phyloP scores from a whole-genome alignment of 2,329 filamentous ascomycete genomes.

The Alternaria dauci region DNA sequence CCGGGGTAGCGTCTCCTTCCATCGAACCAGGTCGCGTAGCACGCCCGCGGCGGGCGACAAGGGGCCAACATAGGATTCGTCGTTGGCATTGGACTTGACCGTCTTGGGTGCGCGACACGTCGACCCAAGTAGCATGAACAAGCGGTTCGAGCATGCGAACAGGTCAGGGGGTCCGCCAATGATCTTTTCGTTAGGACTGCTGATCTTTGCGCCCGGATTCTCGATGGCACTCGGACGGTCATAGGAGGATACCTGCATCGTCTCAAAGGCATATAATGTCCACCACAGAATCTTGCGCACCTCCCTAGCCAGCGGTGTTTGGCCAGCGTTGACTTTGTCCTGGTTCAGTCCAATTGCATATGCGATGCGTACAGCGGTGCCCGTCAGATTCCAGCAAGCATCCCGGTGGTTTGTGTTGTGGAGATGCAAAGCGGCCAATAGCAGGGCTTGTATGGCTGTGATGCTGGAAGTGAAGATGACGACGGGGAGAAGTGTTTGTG shows the following conservation, averaged over 20 bases:
- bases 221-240: slow-evolving; percentile 57
- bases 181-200: slow-evolving; percentile 49
- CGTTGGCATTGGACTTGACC: slow-evolving; percentile 34
- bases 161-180: slow-evolving; percentile 51
- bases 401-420: slow-evolving; percentile 58
- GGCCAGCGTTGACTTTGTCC: slow-evolving; percentile 48
- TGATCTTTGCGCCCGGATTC: slow-evolving; percentile 46
- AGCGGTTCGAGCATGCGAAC: slow-evolving; percentile 49
- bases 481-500: slow-evolving; percentile 52
- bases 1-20: slow-evolving; percentile 51
- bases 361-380: slow-evolving; percentile 55
- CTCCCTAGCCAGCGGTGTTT: slow-evolving; percentile 52
- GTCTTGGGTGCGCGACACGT: slow-evolving; percentile 52
- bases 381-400: slow-evolving; percentile 56
- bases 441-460: slow-evolving; percentile 53
- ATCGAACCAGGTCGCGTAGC: slow-evolving; percentile 51
- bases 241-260: slow-evolving; percentile 55
- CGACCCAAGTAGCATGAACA: slow-evolving; percentile 50
- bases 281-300: slow-evolving; percentile 63
- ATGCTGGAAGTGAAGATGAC: slow-evolving; percentile 56
- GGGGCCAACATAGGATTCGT: slow-evolving; percentile 51
- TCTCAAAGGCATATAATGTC: slow-evolving; percentile 60
- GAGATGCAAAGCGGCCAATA: slow-evolving; percentile 55
- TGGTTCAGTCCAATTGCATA: slow-evolving; percentile 57
- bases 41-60: slow-evolving; percentile 51